These are phyloP conservation scores for Colletotrichum theobromicola DNA, from an alignment of 2,329 filamentous ascomycete species.

Conservation along the genomic window DNA sequence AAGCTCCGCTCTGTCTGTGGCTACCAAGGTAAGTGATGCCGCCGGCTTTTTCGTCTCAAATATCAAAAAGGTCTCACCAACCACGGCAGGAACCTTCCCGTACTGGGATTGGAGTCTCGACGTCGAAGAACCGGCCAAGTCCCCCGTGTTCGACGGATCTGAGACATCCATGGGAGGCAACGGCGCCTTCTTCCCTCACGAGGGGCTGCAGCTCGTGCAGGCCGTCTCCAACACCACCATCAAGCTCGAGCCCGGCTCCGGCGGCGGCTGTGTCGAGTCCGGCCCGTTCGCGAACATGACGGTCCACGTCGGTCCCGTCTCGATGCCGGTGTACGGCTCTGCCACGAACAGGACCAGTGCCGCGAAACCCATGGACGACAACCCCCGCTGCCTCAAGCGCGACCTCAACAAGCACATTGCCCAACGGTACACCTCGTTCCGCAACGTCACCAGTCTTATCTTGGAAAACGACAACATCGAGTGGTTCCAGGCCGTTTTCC, in stretches of 20 bases:
- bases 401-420: constrained; percentile 32
- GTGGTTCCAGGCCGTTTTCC: constrained; percentile 40
- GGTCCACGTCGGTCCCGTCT: constrained; percentile 41
- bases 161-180: constrained; percentile 41
- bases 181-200: constrained; percentile 34
- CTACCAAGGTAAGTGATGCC: constrained; percentile 19
- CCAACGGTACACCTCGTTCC: constrained; percentile 20
- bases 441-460: constrained; percentile 33
- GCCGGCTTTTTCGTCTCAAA: constrained; percentile 2
- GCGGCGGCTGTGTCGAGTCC: constrained; percentile 49
- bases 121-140: constrained; percentile 32
- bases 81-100: constrained; percentile 11
- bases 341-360: not conserved
- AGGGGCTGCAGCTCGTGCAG: constrained; percentile 20
- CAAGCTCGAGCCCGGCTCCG: constrained; percentile 47
- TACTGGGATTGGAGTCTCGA: constrained; percentile 17
- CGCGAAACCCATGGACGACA: constrained; percentile 35
- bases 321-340: constrained; percentile 14
- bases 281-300: constrained; percentile 44
- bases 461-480: constrained; percentile 23
- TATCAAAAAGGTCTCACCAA: not conserved
- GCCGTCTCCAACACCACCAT: constrained; percentile 13
- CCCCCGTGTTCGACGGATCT: constrained; percentile 44
- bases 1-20: constrained; percentile 27
- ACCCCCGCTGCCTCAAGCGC: constrained; percentile 47